Evolutionary conservation across 192 early-diverging fungal genomes (phyloP).

Genomic region (Phycomyces nitens): DNA sequence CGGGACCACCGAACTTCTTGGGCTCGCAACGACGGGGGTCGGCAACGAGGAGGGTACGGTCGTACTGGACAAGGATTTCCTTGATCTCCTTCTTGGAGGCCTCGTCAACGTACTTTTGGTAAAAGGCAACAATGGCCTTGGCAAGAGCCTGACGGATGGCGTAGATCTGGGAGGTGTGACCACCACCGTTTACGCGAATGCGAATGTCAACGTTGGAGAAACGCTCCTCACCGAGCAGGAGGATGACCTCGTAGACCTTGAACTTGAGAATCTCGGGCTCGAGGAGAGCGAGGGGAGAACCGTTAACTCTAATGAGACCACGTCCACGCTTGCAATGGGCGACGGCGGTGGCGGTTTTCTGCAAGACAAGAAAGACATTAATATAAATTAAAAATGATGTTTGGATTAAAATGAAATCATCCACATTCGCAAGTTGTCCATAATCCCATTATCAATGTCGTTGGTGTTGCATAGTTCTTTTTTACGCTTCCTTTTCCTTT

Average conservation of each 20-base stretch:
- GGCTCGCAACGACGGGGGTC: constrained; percentile 99
- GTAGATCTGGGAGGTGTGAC: constrained; percentile 93
- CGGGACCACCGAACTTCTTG: constrained; percentile 99
- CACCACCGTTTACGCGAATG: constrained; percentile 95
- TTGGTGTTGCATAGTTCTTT: background rate
- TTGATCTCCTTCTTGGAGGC: constrained; percentile 99
- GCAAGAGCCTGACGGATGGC: constrained; percentile 98
- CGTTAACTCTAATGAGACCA: constrained; percentile 98
- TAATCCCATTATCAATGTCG: background rate
- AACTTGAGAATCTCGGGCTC: constrained; percentile 96
- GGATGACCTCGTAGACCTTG: constrained; percentile 99
- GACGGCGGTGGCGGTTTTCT: constrained; percentile 99
- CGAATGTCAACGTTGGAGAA: constrained; percentile 97
- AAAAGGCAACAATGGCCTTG: constrained; percentile 98
- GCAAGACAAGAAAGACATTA: no score
- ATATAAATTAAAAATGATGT: no score
- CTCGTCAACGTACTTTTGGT: constrained; percentile 99
- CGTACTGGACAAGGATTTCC: constrained; percentile 84
- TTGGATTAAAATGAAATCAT: no score
- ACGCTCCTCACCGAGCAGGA: constrained; percentile 93
- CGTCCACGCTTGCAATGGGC: constrained; percentile 97
- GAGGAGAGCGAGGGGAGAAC: constrained; percentile 90
- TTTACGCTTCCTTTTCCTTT: no score
- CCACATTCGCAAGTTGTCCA: background rate
- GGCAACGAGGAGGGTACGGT: constrained; percentile 97